These are phyloP conservation scores for Trichosporon coremiiforme DNA, from an alignment of 1,284 basidiomycete genomes.

Conservation along the genomic window DNA sequence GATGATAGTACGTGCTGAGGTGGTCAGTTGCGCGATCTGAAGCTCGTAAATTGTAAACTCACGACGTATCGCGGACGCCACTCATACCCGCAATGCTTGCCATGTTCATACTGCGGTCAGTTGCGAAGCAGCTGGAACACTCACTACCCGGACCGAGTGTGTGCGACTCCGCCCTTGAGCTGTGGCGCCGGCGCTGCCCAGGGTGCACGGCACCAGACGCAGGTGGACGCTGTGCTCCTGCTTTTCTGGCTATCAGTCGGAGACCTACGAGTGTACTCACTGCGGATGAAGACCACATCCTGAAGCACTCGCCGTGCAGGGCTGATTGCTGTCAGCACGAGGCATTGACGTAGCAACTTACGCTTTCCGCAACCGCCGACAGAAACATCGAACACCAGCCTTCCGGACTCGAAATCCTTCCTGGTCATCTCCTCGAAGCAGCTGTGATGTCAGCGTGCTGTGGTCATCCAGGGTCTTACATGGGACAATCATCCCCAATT, in stretches of 20 bases:
- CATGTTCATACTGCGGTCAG: conserved; percentile 15
- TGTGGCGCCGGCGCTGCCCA: background rate
- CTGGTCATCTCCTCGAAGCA: conserved; percentile 48
- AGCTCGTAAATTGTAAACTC: background rate
- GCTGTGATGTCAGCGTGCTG: conserved; percentile 19
- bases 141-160: conserved; percentile 11
- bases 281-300: conserved; percentile 41
- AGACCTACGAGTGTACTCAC: conserved; percentile 30
- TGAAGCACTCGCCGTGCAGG: conserved; percentile 43
- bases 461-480: conserved; percentile 32
- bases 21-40: background rate
- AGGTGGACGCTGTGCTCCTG: background rate
- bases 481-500: conserved; percentile 48
- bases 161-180: background rate
- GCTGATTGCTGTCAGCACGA: conserved; percentile 25
- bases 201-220: conserved; percentile 12
- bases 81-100: conserved; percentile 9
- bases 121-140: background rate
- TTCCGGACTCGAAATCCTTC: conserved; percentile 33
- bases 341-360: conserved; percentile 23
- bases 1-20: background rate
- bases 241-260: background rate
- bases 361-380: conserved; percentile 43
- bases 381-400: conserved; percentile 43
- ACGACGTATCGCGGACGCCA: conserved; percentile 9